Percentiles rank a stretch among this genome's conserved stretches.
These are phyloP conservation scores for Colletotrichum sojae DNA, from an alignment of 2,329 filamentous ascomycete species.

Conservation along the genomic window DNA sequence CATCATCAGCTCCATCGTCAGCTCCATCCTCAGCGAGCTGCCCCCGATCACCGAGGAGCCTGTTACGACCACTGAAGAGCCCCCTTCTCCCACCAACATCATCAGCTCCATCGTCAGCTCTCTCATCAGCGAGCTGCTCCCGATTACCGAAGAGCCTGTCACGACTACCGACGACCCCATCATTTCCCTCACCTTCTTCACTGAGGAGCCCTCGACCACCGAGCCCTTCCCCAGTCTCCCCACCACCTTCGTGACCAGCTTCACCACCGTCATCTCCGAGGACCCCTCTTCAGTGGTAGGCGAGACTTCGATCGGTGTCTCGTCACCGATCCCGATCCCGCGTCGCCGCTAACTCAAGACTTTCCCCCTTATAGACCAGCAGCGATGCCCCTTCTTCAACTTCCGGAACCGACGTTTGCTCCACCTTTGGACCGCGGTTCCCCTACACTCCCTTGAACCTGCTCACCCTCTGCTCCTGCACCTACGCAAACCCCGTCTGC, in stretches of 20 bases:
- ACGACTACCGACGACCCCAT: background rate
- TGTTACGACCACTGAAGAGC: background rate
- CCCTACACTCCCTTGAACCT: slow-evolving; percentile 1
- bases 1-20: too few species aligned
- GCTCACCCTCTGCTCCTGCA: slow-evolving; percentile 2
- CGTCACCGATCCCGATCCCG: too few species aligned
- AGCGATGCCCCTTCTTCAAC: too few species aligned
- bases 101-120: background rate
- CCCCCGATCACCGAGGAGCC: background rate
- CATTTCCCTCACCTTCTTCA: background rate
- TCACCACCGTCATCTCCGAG: background rate
- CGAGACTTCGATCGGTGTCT: too few species aligned
- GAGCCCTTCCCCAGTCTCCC: background rate
- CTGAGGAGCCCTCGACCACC: background rate
- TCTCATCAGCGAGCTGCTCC: background rate
- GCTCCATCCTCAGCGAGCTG: too few species aligned
- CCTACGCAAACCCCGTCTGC: slow-evolving; percentile 3
- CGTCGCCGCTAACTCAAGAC: too few species aligned
- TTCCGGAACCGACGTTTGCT: background rate
- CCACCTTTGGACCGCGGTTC: background rate
- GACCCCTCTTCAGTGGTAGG: background rate
- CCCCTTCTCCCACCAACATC: background rate
- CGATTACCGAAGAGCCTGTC: background rate
- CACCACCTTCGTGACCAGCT: background rate
- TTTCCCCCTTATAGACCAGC: too few species aligned